Percentiles rank a stretch among this genome's conserved stretches.
phyloP scores from a whole-genome alignment of 1,284 basidiomycete species.

The Ceratobasidium sp. region DNA sequence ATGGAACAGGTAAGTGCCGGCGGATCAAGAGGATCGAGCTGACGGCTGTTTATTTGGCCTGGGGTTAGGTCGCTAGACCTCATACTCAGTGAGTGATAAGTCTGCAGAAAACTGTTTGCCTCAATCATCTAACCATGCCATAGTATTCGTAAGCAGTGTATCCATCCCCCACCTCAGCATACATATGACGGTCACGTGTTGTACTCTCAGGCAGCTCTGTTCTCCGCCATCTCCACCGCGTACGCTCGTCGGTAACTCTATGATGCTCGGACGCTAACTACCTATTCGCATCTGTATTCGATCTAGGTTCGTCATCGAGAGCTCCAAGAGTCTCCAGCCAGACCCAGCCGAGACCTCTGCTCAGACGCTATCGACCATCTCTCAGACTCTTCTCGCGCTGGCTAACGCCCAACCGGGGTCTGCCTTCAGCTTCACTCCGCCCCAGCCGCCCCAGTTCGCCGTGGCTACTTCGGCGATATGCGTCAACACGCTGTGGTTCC shows the following conservation, averaged over 20 bases:
- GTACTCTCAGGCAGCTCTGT: not conserved
- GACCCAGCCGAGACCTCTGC: conserved; percentile 6
- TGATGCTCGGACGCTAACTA: not conserved
- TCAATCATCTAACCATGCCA: too few species aligned
- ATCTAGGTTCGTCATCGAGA: not conserved
- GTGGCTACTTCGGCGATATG: not conserved
- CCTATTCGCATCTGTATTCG: not conserved
- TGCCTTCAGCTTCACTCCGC: not conserved
- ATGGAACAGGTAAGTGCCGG: conserved; percentile 2
- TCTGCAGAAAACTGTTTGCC: too few species aligned
- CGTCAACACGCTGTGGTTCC: conserved; percentile 20
- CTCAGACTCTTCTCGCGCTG: conserved; percentile 7
- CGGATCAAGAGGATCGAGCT: conserved; percentile 59
- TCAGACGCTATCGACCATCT: conserved; percentile 4
- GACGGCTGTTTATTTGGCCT: not conserved
- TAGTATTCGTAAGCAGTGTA: too few species aligned
- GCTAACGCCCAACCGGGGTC: not conserved
- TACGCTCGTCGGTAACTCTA: not conserved
- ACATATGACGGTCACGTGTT: not conserved
- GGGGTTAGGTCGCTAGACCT: not conserved
- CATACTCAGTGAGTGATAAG: not conserved
- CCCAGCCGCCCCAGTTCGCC: not conserved
- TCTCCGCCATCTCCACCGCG: conserved; percentile 1
- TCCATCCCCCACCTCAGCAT: not conserved
- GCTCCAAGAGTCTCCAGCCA: not conserved